Evolutionary conservation across 257 asterid genomes (phyloP), one percentile per base, ranked within the genome.

Genomic region (Phtheirospermum japonicum): DNA sequence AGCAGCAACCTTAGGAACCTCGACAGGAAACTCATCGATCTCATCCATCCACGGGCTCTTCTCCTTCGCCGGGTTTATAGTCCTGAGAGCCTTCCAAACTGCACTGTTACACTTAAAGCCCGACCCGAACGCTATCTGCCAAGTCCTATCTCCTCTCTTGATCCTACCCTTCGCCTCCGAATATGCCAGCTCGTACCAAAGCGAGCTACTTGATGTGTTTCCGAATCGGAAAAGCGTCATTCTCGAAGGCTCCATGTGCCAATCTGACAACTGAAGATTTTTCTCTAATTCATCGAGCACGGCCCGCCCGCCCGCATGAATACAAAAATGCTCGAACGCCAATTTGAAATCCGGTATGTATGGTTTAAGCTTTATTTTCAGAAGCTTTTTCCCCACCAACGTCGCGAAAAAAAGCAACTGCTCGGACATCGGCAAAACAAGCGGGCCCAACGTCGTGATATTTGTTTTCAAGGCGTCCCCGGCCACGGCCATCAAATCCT

Each of bases 61-160:
- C 75, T 78, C 79, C 67, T 73, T 68, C 0, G 71, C 69, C 39
- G 87, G 80, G 61, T 73, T 45, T 20, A 81, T 43, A 36, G 54
- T 33, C 57, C 80, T 73, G 55, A 73, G 39, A 12, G 84, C 79
- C 34, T 17, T 67, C 87, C 87, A 81, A 5, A 81, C 84, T 2
- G 78, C 82, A 11, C 87, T 78, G 51, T 81, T 81, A 59, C 87
- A 81, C 62, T 81, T 81, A 52, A 81, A 81, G 20, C 87, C 87
- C 7, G 82, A 76, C 39, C 87, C 87, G 20, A 81, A 81, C 1
- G 82, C 87, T 1, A 81, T 81, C 40, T 81, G 86, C 86, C 86
- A 81, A 4, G 79, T 77, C 37, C 79, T 31, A 4, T 81, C 86
- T 1, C 87, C 84, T 65, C 62, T 76, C 62, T 66, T 61, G 11